These are phyloP conservation scores for Leptographium wingfieldii DNA, from an alignment of 2,329 filamentous ascomycete species.

Conservation along the genomic window DNA sequence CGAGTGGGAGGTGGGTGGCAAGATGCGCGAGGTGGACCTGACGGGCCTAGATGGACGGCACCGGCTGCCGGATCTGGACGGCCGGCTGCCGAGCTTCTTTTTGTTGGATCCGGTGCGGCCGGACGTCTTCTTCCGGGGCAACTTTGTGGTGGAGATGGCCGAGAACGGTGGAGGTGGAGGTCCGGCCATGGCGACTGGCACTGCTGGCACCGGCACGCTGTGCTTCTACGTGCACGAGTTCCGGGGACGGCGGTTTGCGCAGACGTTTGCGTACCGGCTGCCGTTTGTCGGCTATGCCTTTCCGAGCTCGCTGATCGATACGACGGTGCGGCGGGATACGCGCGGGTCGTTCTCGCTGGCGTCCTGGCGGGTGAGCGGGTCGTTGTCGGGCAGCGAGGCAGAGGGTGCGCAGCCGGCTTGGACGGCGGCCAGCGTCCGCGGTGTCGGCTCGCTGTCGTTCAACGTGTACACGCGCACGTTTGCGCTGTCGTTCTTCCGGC, in stretches of 20 bases:
- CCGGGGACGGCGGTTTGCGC: background rate
- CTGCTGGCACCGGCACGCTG: conserved; percentile 2
- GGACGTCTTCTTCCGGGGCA: conserved; percentile 8
- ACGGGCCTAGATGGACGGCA: conserved; percentile 3
- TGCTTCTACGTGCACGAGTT: conserved; percentile 9
- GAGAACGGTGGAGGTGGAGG: background rate
- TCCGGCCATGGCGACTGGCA: background rate
- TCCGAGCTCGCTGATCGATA: conserved; percentile 4
- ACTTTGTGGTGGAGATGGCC: conserved; percentile 2
- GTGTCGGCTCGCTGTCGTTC: conserved; percentile 8
- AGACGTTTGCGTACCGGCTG: conserved; percentile 6
- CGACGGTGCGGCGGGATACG: conserved; percentile 5
- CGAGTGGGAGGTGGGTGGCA: conserved; percentile 7
- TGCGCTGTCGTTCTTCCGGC: conserved; percentile 2
- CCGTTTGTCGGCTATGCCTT: conserved; percentile 3
- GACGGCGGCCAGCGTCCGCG: background rate
- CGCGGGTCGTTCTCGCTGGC: conserved; percentile 6
- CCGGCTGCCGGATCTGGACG: conserved; percentile 8
- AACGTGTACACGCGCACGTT: conserved; percentile 10
- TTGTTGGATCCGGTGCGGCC: conserved; percentile 5
- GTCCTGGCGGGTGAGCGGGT: conserved; percentile 4
- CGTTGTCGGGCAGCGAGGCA: background rate
- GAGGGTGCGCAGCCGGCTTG: background rate
- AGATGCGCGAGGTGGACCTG: conserved; percentile 5
- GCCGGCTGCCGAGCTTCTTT: conserved; percentile 9